Conservation (phyloP, 805 yeast species). For the Clavispora santaluciae region DNA sequence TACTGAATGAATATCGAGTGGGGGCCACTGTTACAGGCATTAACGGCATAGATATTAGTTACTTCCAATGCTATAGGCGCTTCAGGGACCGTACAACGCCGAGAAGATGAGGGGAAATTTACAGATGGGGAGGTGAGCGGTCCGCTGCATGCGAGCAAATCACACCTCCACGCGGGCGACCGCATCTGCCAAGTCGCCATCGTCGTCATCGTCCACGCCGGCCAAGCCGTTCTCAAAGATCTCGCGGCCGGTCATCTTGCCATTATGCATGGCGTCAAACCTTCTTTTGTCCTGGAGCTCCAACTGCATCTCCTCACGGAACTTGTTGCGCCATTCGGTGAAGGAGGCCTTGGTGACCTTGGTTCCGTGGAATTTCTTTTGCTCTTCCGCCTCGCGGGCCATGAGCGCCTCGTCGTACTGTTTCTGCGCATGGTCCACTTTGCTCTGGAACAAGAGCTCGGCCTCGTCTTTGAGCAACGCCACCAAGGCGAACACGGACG, state of each 20-base stretch:
- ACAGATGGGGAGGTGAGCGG: too few species aligned
- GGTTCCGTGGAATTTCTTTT: conserved; percentile 87
- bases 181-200: conserved; percentile 14
- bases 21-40: too few species aligned
- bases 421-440: conserved; percentile 50
- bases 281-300: conserved; percentile 55
- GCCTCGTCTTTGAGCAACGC: conserved; percentile 77
- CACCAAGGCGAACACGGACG: conserved; percentile 79
- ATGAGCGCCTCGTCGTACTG: conserved; percentile 53
- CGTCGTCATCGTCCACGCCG: conserved; percentile 51
- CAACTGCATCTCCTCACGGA: conserved; percentile 68
- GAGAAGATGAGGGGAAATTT: too few species aligned
- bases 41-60: too few species aligned
- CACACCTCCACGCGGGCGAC: conserved; percentile 14
- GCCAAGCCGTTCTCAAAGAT: conserved; percentile 89
- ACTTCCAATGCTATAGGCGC: too few species aligned
- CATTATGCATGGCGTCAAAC: conserved; percentile 56
- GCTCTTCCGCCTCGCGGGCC: conserved; percentile 74
- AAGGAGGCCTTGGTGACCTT: conserved; percentile 79
- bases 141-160: too few species aligned
- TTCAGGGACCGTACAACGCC: too few species aligned
- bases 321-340: conserved; percentile 62
- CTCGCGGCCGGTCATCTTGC: conserved; percentile 81
- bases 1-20: too few species aligned
- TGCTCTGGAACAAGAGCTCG: conserved; percentile 60